These are phyloP conservation scores for Populus hybrid DNA, from an alignment of 441 rosid species.

Conservation along the genomic window DNA sequence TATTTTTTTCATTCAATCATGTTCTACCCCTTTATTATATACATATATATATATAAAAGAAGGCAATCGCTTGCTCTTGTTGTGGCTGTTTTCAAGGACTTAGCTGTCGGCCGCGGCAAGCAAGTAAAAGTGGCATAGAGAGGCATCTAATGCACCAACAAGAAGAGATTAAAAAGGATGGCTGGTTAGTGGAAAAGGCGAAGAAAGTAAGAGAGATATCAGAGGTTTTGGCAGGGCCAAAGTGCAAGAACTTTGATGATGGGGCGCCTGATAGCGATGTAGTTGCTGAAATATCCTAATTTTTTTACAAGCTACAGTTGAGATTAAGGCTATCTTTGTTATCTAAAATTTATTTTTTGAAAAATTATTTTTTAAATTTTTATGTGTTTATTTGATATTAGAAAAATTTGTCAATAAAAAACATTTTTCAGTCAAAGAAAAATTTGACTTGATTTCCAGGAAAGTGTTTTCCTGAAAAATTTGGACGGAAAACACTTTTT, in stretches of 20 bases:
- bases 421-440: no score
- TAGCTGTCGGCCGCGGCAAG: slow-evolving; percentile 22
- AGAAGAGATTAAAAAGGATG: slow-evolving; percentile 17
- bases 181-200: slow-evolving; percentile 32
- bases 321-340: no score
- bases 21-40: no score
- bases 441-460: no score
- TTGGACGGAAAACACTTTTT: no score
- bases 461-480: no score
- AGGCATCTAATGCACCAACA: slow-evolving; percentile 14
- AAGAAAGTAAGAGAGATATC: slow-evolving; percentile 45
- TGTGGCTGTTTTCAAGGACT: slow-evolving; percentile 39
- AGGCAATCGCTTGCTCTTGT: not conserved
- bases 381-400: no score
- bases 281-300: slow-evolving; percentile 17
- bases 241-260: slow-evolving; percentile 55
- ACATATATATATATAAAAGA: no score
- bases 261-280: not conserved
- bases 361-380: no score
- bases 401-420: no score
- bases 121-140: slow-evolving; percentile 13
- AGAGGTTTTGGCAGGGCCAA: slow-evolving; percentile 53
- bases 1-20: no score
- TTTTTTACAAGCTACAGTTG: slow-evolving; percentile 37
- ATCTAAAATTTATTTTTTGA: no score